phyloP scores from a whole-genome alignment of 495 filamentous ascomycete genomes.

The Entonaema liquescens region DNA sequence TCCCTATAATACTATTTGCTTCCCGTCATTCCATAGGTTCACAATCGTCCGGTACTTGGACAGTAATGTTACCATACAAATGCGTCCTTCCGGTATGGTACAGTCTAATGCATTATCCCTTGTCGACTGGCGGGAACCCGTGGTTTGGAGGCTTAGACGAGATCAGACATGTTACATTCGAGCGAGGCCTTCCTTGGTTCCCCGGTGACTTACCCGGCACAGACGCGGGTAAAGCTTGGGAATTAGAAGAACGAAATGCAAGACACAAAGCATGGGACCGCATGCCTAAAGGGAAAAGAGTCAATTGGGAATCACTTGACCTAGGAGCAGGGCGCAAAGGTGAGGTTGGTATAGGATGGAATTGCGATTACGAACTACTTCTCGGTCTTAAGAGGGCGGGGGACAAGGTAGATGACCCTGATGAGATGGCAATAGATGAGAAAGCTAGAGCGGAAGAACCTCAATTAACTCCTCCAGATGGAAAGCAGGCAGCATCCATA shows the following conservation, averaged over 20 bases:
- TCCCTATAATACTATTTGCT: conserved; percentile 79
- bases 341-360: conserved; percentile 84
- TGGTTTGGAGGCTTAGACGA: conserved; percentile 86
- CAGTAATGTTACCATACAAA: conserved; percentile 89
- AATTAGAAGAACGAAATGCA: conserved; percentile 67
- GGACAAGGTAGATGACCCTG: conserved; percentile 45
- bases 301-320: conserved; percentile 78
- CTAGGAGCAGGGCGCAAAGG: conserved; percentile 79
- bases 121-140: conserved; percentile 79
- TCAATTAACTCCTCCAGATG: conserved; percentile 12
- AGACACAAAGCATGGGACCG: conserved; percentile 76
- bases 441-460: conserved; percentile 39
- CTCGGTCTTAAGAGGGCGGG: conserved; percentile 42
- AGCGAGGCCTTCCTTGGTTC: conserved; percentile 82
- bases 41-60: conserved; percentile 77
- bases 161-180: conserved; percentile 81
- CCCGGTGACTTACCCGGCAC: conserved; percentile 89
- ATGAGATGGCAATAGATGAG: conserved; percentile 30
- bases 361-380: conserved; percentile 85
- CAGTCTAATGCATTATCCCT: conserved; percentile 82
- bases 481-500: conserved; percentile 3
- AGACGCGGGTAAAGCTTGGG: conserved; percentile 80
- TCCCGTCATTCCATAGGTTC: conserved; percentile 58
- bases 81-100: conserved; percentile 90
- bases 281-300: conserved; percentile 81